Conservation (phyloP, 129 eudicot species). For the Saposhnikovia divaricata region DNA sequence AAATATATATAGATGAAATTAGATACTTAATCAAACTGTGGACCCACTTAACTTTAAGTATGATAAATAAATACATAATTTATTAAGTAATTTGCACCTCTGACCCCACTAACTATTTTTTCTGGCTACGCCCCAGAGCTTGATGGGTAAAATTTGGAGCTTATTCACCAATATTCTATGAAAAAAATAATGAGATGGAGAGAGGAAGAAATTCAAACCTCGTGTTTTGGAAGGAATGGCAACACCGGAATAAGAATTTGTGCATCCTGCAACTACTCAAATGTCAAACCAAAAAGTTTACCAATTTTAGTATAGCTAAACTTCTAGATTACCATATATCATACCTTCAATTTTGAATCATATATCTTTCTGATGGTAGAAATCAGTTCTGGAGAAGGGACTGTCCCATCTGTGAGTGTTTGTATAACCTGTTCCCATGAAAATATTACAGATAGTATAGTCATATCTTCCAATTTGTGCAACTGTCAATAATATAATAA, state of each 20-base stretch:
- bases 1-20: not conserved
- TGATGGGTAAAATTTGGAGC: not conserved
- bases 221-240: constrained; percentile 70
- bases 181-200: not conserved
- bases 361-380: constrained; percentile 61
- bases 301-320: constrained; percentile 10
- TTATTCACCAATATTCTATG: not conserved
- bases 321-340: not conserved
- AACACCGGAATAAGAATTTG: constrained; percentile 75
- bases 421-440: constrained; percentile 59
- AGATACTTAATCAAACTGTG: not conserved
- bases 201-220: constrained; percentile 36
- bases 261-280: constrained; percentile 48
- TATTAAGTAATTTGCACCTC: not conserved
- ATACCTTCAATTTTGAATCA: constrained; percentile 67
- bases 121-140: not conserved
- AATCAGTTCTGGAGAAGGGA: constrained; percentile 72
- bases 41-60: not conserved
- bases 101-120: not conserved
- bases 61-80: too few relatives aligned
- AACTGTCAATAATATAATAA: not conserved
- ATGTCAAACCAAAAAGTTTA: constrained; percentile 8
- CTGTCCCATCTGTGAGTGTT: constrained; percentile 76
- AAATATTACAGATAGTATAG: constrained; percentile 1
- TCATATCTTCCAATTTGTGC: not conserved